These are phyloP conservation scores for Alternaria sp. DNA, from an alignment of 2,329 filamentous ascomycete species.

Conservation along the genomic window DNA sequence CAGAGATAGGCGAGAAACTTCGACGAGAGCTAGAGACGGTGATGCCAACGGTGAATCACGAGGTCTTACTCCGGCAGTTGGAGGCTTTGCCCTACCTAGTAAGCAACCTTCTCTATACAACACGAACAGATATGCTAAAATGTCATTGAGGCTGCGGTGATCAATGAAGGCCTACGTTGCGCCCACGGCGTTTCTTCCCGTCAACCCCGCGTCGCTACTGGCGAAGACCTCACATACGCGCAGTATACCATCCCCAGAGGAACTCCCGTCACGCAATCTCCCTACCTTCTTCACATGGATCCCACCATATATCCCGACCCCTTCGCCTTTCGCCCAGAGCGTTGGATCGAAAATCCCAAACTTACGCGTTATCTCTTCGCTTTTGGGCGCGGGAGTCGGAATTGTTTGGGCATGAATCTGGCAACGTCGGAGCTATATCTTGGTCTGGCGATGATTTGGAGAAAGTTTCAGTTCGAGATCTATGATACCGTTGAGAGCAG, in stretches of 20 bases:
- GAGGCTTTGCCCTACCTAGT: background rate
- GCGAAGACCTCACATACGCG: conserved; percentile 25
- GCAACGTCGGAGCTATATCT: conserved; percentile 21
- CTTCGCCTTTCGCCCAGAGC: conserved; percentile 33
- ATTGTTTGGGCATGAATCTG: conserved; percentile 27
- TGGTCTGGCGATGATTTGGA: conserved; percentile 16
- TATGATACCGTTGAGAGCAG: conserved; percentile 1
- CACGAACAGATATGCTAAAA: background rate
- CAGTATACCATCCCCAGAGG: conserved; percentile 29
- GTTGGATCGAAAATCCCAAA: conserved; percentile 37
- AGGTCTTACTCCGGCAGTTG: background rate
- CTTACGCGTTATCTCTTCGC: conserved; percentile 14
- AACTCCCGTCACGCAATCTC: conserved; percentile 43
- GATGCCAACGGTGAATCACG: background rate
- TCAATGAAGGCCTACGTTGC: conserved; percentile 23
- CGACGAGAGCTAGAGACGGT: background rate
- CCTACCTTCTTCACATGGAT: conserved; percentile 41
- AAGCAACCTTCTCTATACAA: background rate
- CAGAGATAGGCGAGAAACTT: background rate
- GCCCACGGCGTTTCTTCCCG: conserved; percentile 39
- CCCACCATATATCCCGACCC: conserved; percentile 32
- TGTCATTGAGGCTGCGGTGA: background rate
- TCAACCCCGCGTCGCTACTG: conserved; percentile 31
- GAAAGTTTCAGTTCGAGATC: conserved; percentile 15
- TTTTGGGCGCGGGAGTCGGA: conserved; percentile 19